Percentiles rank a stretch among this genome's conserved stretches.
phyloP scores from a whole-genome alignment of 2,329 filamentous ascomycete species.

The Exserohilum turcica region DNA sequence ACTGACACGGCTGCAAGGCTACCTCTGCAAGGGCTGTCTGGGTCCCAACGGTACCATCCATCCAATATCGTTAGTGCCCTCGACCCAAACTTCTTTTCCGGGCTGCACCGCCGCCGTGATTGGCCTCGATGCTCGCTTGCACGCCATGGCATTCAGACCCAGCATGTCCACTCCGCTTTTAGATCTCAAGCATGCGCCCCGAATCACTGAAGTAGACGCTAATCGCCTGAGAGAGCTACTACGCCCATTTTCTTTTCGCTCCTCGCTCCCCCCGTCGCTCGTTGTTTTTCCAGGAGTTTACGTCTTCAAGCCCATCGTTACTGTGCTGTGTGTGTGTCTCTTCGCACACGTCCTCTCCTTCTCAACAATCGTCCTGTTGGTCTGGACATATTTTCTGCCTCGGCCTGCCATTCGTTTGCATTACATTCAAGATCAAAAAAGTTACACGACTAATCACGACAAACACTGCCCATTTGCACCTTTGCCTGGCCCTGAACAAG shows the following conservation, averaged over 20 bases:
- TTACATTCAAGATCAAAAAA: not conserved
- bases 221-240: conserved; percentile 23
- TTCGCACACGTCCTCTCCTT: conserved; percentile 45
- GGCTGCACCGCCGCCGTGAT: conserved; percentile 24
- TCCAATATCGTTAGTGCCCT: conserved; percentile 29
- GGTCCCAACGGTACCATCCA: conserved; percentile 28
- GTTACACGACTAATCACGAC: conserved; percentile 7
- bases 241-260: conserved; percentile 35
- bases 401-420: conserved; percentile 16
- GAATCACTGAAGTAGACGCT: conserved; percentile 26
- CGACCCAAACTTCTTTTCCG: conserved; percentile 30
- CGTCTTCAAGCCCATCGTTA: conserved; percentile 28
- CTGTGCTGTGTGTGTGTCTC: conserved; percentile 42
- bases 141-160: conserved; percentile 27
- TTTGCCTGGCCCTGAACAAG: not conserved
- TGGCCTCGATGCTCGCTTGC: conserved; percentile 27
- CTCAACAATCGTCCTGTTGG: conserved; percentile 6
- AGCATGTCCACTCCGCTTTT: conserved; percentile 41
- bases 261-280: conserved; percentile 23
- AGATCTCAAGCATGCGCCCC: conserved; percentile 39
- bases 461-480: not conserved
- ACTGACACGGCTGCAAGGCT: conserved; percentile 22
- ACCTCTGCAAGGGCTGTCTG: conserved; percentile 21
- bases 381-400: conserved; percentile 23
- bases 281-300: conserved; percentile 26